Evolutionary conservation across 2,329 filamentous ascomycete species (phyloP).

Genomic region (Calonectria fujianensis): DNA sequence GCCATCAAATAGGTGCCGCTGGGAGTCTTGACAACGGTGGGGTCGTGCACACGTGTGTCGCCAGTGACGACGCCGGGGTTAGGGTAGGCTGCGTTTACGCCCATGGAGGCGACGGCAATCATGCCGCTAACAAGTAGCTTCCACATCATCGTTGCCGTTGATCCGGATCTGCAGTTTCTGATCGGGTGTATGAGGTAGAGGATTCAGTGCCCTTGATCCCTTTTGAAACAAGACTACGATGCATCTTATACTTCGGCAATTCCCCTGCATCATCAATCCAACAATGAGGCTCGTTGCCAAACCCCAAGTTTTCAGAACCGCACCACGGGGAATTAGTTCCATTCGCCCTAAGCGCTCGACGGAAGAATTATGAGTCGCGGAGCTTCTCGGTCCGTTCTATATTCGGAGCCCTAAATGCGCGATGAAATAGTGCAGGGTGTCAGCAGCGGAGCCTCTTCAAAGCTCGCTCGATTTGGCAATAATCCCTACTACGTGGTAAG

Average conservation of each 20-base stretch:
- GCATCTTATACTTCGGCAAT: constrained; percentile 4
- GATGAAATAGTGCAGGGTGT: neutral
- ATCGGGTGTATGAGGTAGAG: neutral
- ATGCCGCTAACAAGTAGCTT: constrained; percentile 31
- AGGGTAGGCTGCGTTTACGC: constrained; percentile 4
- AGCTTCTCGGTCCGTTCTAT: neutral
- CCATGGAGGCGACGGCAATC: constrained; percentile 14
- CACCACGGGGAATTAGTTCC: constrained; percentile 1
- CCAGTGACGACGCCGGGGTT: constrained; percentile 28
- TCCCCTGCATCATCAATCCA: neutral
- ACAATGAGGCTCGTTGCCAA: neutral
- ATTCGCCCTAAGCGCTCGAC: neutral
- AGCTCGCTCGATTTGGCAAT: neutral
- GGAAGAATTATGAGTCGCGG: constrained; percentile 6
- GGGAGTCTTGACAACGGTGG: constrained; percentile 19
- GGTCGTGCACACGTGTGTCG: constrained; percentile 22
- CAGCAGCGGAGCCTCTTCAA: neutral
- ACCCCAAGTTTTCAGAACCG: neutral
- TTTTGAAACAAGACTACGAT: neutral
- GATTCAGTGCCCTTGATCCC: neutral
- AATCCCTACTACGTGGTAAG: neutral
- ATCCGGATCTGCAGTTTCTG: constrained; percentile 10
- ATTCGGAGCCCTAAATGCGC: neutral
- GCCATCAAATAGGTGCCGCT: constrained; percentile 17
- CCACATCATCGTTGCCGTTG: constrained; percentile 15